Evolutionary conservation across 2,329 filamentous ascomycete genomes (phyloP).

Genomic region (Bipolaris bicolor): DNA sequence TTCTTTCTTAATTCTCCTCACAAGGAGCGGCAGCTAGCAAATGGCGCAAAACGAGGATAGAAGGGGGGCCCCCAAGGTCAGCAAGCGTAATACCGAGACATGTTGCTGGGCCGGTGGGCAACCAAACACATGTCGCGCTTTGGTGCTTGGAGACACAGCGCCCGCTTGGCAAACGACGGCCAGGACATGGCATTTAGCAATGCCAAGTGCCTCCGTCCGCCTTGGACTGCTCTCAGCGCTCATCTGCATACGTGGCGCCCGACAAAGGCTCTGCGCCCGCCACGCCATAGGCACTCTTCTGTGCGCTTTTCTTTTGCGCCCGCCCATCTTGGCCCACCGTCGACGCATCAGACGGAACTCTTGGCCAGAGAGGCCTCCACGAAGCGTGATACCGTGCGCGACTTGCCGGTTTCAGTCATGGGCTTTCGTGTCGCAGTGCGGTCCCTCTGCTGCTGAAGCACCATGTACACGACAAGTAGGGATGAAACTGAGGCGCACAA

Average conservation of each 20-base stretch:
- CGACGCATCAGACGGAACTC: neutral
- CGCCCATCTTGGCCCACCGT: neutral
- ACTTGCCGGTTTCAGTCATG: neutral
- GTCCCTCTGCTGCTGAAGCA: neutral
- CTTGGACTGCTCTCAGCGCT: neutral
- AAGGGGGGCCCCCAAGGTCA: neutral
- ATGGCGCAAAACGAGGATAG: neutral
- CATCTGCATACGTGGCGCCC: neutral
- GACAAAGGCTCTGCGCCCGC: neutral
- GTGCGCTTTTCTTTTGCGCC: neutral
- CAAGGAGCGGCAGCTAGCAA: neutral
- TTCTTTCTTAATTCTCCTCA: too few species aligned
- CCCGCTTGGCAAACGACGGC: slow-evolving; percentile 5
- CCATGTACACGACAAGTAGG: neutral
- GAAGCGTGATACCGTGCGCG: neutral
- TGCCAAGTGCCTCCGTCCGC: slow-evolving; percentile 3
- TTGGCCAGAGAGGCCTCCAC: neutral
- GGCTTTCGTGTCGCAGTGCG: neutral
- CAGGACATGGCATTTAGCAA: slow-evolving; percentile 1
- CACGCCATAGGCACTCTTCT: neutral
- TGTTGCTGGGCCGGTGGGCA: neutral
- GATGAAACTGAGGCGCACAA: slow-evolving; percentile 12
- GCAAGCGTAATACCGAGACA: neutral
- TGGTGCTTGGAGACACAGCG: neutral
- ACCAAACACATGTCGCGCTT: neutral